Conservation (phyloP, 1,284 basidiomycete species). For the Cerioporus squamosus region DNA sequence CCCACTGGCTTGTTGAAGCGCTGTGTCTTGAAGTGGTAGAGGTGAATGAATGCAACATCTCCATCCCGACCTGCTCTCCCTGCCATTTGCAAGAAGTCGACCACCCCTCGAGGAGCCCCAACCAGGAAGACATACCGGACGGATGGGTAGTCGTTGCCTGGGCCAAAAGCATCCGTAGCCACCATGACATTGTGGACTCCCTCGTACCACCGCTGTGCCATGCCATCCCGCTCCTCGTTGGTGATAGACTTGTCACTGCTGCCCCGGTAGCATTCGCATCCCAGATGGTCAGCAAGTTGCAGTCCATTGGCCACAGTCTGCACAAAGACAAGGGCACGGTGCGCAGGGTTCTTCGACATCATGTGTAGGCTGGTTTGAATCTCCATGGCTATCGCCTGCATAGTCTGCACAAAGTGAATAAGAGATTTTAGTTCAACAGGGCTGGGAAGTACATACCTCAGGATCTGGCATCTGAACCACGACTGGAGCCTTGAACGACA, state of each 20-base stretch:
- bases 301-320: neutral
- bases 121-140: constrained; percentile 7
- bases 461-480: too few species aligned
- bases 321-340: constrained; percentile 2
- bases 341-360: neutral
- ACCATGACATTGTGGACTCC: constrained; percentile 12
- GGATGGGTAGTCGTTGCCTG: constrained; percentile 12
- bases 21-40: neutral
- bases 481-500: neutral
- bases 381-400: too few species aligned
- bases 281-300: neutral
- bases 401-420: too few species aligned
- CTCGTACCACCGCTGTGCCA: constrained; percentile 1
- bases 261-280: constrained; percentile 9
- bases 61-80: constrained; percentile 6
- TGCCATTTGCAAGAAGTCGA: constrained; percentile 11
- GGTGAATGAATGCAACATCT: neutral
- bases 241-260: neutral
- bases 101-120: constrained; percentile 7
- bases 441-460: too few species aligned
- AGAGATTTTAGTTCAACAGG: too few species aligned
- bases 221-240: neutral
- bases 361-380: neutral
- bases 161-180: constrained; percentile 16
- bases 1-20: neutral